A percentile compares a stretch with the other conserved stretches of the same genome.
These are phyloP conservation scores for Paraphaeosphaeria sporulosa DNA, from an alignment of 2,329 filamentous ascomycete species.

Conservation along the genomic window DNA sequence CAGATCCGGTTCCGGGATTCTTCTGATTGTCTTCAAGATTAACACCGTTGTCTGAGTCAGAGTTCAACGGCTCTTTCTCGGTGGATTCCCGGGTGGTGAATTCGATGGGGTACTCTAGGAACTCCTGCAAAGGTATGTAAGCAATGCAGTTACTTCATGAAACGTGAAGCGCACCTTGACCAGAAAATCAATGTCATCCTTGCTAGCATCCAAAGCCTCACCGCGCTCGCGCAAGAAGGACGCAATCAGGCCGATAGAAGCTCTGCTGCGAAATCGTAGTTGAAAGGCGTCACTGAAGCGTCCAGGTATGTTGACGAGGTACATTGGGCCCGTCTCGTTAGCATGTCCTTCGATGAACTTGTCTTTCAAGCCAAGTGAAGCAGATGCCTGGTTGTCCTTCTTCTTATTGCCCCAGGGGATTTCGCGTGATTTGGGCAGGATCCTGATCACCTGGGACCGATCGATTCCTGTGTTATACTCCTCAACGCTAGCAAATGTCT, in stretches of 20 bases:
- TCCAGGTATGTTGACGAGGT: conserved; percentile 20
- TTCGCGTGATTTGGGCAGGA: not conserved
- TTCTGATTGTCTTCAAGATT: not conserved
- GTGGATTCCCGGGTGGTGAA: not conserved
- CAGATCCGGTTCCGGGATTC: not conserved
- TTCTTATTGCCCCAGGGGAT: not conserved
- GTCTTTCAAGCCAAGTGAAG: not conserved
- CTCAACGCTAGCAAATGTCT: not conserved
- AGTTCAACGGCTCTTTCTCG: not conserved
- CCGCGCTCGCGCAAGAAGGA: conserved; percentile 16
- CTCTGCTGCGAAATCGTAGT: conserved; percentile 8
- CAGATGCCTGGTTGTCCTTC: not conserved
- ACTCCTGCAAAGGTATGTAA: not conserved
- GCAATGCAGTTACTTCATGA: not conserved
- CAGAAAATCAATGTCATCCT: conserved; percentile 16
- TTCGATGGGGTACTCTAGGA: not conserved
- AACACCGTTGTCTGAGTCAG: not conserved
- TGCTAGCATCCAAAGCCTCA: conserved; percentile 15
- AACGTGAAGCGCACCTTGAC: conserved; percentile 12
- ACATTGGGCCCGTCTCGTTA: conserved; percentile 1
- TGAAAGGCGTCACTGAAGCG: conserved; percentile 12
- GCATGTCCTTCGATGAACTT: not conserved
- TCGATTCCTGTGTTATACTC: not conserved
- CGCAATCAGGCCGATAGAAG: conserved; percentile 4
- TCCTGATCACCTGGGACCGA: not conserved